These are phyloP conservation scores for Fusarium sacchari DNA, from an alignment of 2,329 filamentous ascomycete species.

Conservation along the genomic window DNA sequence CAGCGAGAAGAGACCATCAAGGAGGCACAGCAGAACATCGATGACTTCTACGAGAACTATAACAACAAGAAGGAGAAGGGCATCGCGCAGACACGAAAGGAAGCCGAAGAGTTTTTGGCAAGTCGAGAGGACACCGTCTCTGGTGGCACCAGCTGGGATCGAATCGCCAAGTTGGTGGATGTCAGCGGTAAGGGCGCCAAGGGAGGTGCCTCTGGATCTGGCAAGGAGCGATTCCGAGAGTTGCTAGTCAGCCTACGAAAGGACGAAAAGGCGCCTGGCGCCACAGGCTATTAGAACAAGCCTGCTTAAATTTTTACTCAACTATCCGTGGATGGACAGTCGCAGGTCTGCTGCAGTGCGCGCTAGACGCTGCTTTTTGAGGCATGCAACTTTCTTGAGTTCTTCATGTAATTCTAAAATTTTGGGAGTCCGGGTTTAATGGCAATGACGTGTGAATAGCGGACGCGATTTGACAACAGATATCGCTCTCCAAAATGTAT, in stretches of 20 bases:
- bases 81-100: conserved; percentile 85
- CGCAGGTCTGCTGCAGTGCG: conserved; percentile 36
- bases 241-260: conserved; percentile 87
- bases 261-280: conserved; percentile 85
- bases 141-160: conserved; percentile 97
- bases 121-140: conserved; percentile 92
- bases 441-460: conserved; percentile 46
- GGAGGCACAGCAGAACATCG: conserved; percentile 92
- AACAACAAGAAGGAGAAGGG: conserved; percentile 97
- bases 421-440: conserved; percentile 47
- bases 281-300: conserved; percentile 65
- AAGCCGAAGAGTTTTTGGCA: conserved; percentile 91
- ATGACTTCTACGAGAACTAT: conserved; percentile 99
- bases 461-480: conserved; percentile 26
- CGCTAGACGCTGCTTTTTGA: conserved; percentile 31
- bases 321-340: conserved; percentile 11
- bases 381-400: conserved; percentile 37
- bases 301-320: conserved; percentile 10
- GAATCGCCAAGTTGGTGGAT: conserved; percentile 97
- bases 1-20: conserved; percentile 88
- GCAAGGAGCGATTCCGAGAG: conserved; percentile 97
- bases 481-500: neutral
- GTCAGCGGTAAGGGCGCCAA: conserved; percentile 90
- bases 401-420: conserved; percentile 47
- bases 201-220: conserved; percentile 87